phyloP scores from a whole-genome alignment of 257 asterid genomes.

The Coffea eugenioides region DNA sequence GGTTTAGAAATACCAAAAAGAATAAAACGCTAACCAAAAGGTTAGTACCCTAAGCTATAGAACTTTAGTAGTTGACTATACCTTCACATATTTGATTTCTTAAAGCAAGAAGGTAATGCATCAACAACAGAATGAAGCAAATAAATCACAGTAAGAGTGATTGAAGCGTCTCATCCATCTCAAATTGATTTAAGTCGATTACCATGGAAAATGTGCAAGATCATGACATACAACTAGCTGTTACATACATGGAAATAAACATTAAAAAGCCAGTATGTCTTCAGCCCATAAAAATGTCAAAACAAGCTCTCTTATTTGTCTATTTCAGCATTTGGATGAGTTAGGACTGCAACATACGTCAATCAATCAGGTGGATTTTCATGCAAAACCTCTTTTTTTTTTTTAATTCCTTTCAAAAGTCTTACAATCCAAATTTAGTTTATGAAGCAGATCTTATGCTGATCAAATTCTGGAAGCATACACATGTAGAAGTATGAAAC shows the following conservation, averaged over 20 bases:
- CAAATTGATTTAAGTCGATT: not conserved
- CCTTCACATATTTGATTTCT: not conserved
- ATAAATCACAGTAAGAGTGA: not conserved
- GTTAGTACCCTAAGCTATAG: not conserved
- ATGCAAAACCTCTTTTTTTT: not conserved
- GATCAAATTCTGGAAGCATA: too few relatives aligned
- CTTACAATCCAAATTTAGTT: not conserved
- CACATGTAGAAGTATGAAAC: too few relatives aligned
- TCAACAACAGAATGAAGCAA: not conserved
- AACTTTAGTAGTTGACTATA: not conserved
- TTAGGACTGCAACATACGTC: not conserved
- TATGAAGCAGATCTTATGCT: not conserved
- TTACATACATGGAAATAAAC: not conserved
- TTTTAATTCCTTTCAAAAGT: not conserved
- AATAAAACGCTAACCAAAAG: not conserved
- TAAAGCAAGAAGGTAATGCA: not conserved
- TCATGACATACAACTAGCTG: not conserved
- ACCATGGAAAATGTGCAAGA: constrained; percentile 2
- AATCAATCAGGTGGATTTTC: not conserved
- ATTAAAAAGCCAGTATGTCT: not conserved
- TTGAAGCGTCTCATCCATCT: not conserved
- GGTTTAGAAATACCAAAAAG: not conserved
- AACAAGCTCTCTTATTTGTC: not conserved
- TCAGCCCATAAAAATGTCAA: not conserved
- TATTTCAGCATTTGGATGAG: not conserved